Percentiles rank a stretch among this genome's conserved stretches.
phyloP scores from a whole-genome alignment of 2,329 filamentous ascomycete species.

The Acrodontium crateriforme region DNA sequence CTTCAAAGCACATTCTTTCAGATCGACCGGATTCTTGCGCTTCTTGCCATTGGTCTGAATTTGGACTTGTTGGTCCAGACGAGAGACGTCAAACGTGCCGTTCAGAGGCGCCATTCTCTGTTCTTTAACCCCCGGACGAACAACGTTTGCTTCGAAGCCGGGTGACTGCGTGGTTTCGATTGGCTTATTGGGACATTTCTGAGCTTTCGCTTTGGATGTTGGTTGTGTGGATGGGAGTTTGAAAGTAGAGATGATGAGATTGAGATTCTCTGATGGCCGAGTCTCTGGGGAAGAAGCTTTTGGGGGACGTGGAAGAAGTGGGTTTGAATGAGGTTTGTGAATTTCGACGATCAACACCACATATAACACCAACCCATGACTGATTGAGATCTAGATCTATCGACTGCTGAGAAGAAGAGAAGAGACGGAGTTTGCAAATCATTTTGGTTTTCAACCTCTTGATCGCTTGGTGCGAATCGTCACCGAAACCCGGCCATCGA shows the following conservation, averaged over 20 bases:
- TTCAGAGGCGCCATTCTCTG: slow-evolving; percentile 45
- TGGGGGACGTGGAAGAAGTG: slow-evolving; percentile 37
- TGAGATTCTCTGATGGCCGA: slow-evolving; percentile 25
- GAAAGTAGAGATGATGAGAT: slow-evolving; percentile 4
- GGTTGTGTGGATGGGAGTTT: slow-evolving; percentile 1
- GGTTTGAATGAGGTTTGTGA: slow-evolving; percentile 36
- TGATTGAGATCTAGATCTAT: too few relatives aligned
- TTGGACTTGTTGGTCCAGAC: slow-evolving; percentile 39
- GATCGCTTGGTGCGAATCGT: slow-evolving; percentile 25
- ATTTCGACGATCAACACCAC: neutral
- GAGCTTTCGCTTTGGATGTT: neutral
- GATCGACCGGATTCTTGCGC: slow-evolving; percentile 39
- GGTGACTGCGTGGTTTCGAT: too few relatives aligned
- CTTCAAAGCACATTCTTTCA: slow-evolving; percentile 41
- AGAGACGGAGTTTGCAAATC: too few relatives aligned
- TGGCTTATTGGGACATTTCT: neutral
- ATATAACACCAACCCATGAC: neutral
- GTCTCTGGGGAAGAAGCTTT: slow-evolving; percentile 39
- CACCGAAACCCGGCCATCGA: slow-evolving; percentile 5
- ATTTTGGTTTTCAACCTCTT: slow-evolving; percentile 33
- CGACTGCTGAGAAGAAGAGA: too few relatives aligned
- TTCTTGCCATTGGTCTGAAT: slow-evolving; percentile 36
- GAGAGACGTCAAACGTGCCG: slow-evolving; percentile 37
- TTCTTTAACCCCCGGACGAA: slow-evolving; percentile 1
- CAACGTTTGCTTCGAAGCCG: too few relatives aligned